phyloP scores from a whole-genome alignment of 2,329 filamentous ascomycete species.

The Bipolaris victoriae region DNA sequence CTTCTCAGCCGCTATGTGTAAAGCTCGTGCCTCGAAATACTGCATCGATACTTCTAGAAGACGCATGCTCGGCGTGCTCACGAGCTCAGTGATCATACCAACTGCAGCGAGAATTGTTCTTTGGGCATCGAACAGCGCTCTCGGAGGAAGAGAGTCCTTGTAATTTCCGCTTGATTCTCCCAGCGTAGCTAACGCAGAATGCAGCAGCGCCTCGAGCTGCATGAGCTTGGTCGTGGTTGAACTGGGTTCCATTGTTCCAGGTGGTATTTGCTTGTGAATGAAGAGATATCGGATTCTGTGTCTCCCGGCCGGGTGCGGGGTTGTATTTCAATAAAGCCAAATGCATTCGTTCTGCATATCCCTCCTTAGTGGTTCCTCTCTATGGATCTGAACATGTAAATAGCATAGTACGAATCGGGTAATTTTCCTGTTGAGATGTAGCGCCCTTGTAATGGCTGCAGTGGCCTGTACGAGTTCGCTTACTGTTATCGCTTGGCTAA shows the following conservation, averaged over 20 bases:
- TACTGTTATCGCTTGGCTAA: too few relatives aligned
- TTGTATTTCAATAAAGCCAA: too few relatives aligned
- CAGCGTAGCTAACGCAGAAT: not conserved
- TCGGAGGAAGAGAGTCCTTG: slow-evolving; percentile 16
- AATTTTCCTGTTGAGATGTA: too few relatives aligned
- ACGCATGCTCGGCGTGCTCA: slow-evolving; percentile 40
- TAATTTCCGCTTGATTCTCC: not conserved
- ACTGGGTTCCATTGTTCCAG: not conserved
- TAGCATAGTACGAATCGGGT: too few relatives aligned
- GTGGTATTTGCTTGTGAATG: not conserved
- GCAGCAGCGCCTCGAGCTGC: not conserved
- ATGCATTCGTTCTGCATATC: too few relatives aligned
- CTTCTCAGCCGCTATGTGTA: slow-evolving; percentile 46
- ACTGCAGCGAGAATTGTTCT: slow-evolving; percentile 41
- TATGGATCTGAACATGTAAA: too few relatives aligned
- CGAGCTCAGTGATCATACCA: slow-evolving; percentile 45
- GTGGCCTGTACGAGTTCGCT: too few relatives aligned
- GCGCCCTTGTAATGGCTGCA: too few relatives aligned
- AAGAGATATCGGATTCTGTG: not conserved
- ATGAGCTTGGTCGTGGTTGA: not conserved
- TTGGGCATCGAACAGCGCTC: slow-evolving; percentile 47
- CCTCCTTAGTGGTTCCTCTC: too few relatives aligned
- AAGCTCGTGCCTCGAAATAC: slow-evolving; percentile 45
- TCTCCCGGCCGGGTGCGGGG: too few relatives aligned
- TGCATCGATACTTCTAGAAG: slow-evolving; percentile 45